These are phyloP conservation scores for Kodamaea neixiangensis DNA, from an alignment of 805 yeast genomes.

Conservation along the genomic window DNA sequence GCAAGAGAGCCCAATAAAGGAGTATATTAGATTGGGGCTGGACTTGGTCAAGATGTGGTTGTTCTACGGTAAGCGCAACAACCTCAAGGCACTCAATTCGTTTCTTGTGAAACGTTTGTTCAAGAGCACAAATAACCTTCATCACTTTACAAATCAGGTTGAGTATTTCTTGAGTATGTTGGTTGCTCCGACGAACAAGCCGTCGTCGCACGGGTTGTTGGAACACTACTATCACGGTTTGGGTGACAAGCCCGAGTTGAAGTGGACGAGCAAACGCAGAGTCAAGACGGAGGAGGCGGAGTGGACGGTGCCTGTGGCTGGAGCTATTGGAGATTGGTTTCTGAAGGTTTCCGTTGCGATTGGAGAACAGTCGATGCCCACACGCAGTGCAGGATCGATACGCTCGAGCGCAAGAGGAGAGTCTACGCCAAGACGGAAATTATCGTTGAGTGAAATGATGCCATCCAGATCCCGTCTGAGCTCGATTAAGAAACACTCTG, in stretches of 20 bases:
- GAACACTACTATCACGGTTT: constrained; percentile 7
- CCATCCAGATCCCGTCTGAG: background rate
- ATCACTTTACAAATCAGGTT: background rate
- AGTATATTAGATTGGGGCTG: background rate
- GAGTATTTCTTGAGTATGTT: background rate
- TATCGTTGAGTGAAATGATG: background rate
- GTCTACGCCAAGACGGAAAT: background rate
- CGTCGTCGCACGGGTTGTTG: background rate
- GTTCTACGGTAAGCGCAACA: constrained; percentile 15
- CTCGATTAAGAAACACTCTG: background rate
- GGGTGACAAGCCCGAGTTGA: background rate
- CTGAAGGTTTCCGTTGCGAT: background rate
- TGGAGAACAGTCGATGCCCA: background rate
- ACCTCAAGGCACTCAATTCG: constrained; percentile 11
- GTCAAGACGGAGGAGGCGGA: background rate
- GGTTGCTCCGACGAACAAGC: background rate
- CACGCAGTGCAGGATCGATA: background rate
- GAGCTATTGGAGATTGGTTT: background rate
- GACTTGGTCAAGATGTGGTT: constrained; percentile 13
- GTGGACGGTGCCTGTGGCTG: background rate
- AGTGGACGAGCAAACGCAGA: background rate
- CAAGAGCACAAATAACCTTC: background rate
- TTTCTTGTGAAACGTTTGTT: constrained; percentile 8
- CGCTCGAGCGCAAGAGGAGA: background rate
- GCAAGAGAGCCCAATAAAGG: background rate